Base-by-base conservation (phyloP, 768 basidiomycete genomes). In the Astraeus odoratus region DNA sequence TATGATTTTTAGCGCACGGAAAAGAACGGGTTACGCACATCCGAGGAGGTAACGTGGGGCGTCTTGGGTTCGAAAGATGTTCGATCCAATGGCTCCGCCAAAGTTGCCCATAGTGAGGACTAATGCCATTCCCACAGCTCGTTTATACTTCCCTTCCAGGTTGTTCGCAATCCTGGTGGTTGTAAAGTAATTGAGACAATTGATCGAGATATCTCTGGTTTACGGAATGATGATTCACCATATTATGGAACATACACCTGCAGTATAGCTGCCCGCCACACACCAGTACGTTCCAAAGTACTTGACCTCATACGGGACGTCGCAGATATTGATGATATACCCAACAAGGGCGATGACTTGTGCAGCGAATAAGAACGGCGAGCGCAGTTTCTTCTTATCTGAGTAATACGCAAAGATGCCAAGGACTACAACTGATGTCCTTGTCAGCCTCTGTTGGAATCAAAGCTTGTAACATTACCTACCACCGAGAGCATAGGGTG, bases 201-300 rank as follows among this genome's bases (percentile, higher is more conserved):
- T 9, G 22, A 12, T 16, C 19, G n/a, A 23, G 9, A 20, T 8
- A 15, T 9, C 25, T 8, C 48, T 29, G 5, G 12, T 12, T 5
- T 8, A 20, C 4, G 23, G 22, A 31, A n/a, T 10, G 4, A 41
- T 22, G 34, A 53, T 68, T 10, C 43, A 80, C 81, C 81, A 83
- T 12, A 77, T 72, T 9, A 80, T 67, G 3, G 79, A 59, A 15
- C 76, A 79, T 10, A 81, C 79, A 50, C 80, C 73, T 0, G 70
- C 68, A 2, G 77, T 71, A 52, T 81, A 82, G 23, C 69, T 67
- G 5, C 83, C 82, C 1, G 71, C 66, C 9, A 81, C 80, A 30
- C 72, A 70, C 47, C 83, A 72, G 68, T 80, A 84, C 0, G 77
- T 83, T 2, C 81, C 82, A 49, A 81, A 79, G 57, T 85, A 84